Conservation (phyloP, 2,329 filamentous ascomycete genomes). For the Plectosphaerella plurivora region DNA sequence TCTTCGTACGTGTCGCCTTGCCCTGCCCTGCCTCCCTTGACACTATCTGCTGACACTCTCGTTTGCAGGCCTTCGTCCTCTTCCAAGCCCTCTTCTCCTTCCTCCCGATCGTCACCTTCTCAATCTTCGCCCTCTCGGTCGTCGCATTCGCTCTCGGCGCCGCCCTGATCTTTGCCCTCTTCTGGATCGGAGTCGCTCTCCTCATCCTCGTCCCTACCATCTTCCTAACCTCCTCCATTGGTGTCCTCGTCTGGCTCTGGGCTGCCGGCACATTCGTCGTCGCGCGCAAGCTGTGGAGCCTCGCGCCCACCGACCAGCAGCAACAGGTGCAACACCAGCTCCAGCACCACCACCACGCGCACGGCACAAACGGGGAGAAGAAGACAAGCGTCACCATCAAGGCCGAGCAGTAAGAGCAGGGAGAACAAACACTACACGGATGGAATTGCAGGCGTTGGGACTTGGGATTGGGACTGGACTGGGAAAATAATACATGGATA, state of each 20-base stretch:
- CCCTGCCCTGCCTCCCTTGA: background rate
- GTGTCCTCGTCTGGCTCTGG: conserved; percentile 64
- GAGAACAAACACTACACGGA: no score
- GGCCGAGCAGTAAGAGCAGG: no score
- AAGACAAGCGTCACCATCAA: no score
- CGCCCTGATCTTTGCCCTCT: conserved; percentile 61
- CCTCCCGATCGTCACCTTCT: conserved; percentile 65
- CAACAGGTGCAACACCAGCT: background rate
- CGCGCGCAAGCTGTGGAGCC: conserved; percentile 40
- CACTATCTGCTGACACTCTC: background rate
- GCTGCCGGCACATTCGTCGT: conserved; percentile 54
- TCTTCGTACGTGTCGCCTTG: conserved; percentile 51
- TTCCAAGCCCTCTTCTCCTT: conserved; percentile 61
- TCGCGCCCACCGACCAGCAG: conserved; percentile 10
- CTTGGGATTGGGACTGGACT: no score
- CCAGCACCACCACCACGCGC: no score
- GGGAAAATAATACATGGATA: no score
- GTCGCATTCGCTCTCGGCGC: conserved; percentile 57
- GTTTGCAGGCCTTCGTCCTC: conserved; percentile 58
- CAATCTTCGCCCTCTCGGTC: conserved; percentile 59
- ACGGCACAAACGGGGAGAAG: no score
- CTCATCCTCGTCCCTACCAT: conserved; percentile 65
- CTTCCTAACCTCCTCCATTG: conserved; percentile 59
- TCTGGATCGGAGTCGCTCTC: conserved; percentile 63
- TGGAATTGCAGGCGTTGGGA: no score